These are phyloP conservation scores for Epicoccum nigrum DNA, from an alignment of 2,329 filamentous ascomycete genomes.

Conservation along the genomic window DNA sequence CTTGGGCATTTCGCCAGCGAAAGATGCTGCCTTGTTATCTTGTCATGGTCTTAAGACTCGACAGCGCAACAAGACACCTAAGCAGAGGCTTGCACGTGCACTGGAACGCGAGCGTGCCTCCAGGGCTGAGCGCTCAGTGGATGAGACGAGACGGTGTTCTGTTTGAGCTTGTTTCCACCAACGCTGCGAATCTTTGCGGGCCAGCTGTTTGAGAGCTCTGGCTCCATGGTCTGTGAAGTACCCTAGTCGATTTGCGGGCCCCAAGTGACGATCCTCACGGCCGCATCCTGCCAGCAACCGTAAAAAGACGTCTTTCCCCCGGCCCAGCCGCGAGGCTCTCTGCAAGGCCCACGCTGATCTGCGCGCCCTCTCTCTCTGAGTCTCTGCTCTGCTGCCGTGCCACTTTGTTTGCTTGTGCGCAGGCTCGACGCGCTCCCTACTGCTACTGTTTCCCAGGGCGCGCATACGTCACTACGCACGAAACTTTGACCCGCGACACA, in stretches of 20 bases:
- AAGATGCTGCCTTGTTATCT: neutral
- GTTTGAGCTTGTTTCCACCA: conserved; percentile 20
- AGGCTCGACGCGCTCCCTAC: conserved; percentile 2
- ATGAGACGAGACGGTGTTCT: conserved; percentile 17
- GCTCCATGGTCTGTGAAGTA: neutral
- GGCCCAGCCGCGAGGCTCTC: conserved; percentile 9
- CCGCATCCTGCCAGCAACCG: conserved; percentile 7
- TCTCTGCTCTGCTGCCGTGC: conserved; percentile 10
- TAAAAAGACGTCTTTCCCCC: conserved; percentile 9
- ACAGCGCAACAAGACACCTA: no score
- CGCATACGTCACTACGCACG: conserved; percentile 26
- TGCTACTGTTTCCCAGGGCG: conserved; percentile 1
- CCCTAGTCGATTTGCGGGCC: conserved; percentile 5
- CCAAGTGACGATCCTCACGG: conserved; percentile 16
- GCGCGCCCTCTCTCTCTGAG: neutral
- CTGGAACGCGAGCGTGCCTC: conserved; percentile 14
- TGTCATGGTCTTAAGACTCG: neutral
- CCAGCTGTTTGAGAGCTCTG: neutral
- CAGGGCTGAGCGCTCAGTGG: neutral
- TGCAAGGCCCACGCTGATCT: conserved; percentile 4
- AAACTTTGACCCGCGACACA: conserved; percentile 4
- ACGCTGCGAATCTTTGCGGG: conserved; percentile 3
- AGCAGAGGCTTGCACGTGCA: no score
- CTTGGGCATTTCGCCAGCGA: conserved; percentile 1
- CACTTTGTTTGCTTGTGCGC: conserved; percentile 12